Conservation (phyloP, 2,329 filamentous ascomycete genomes). For the Penicillium sp. region DNA sequence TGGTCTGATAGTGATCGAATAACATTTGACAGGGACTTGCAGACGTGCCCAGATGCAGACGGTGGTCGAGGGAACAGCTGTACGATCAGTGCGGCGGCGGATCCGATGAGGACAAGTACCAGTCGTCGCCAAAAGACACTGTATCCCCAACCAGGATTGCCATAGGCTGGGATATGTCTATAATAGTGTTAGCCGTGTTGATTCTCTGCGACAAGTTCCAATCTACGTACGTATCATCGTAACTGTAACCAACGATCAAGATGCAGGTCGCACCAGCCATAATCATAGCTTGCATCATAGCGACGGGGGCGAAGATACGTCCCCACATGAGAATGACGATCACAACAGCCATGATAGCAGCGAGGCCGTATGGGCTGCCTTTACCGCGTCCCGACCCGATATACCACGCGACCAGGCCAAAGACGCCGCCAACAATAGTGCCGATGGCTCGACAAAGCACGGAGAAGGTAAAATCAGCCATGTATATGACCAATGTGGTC, state of each 20-base stretch:
- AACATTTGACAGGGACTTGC: constrained; percentile 45
- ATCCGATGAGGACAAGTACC: constrained; percentile 45
- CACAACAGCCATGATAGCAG: constrained; percentile 39
- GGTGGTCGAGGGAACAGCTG: constrained; percentile 49
- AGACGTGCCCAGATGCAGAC: constrained; percentile 46
- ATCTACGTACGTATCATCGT: constrained; percentile 36
- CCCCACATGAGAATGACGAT: constrained; percentile 35
- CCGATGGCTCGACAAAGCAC: constrained; percentile 43
- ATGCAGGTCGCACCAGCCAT: constrained; percentile 46
- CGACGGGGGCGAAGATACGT: constrained; percentile 33
- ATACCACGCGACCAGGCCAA: constrained; percentile 52
- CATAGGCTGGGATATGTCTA: constrained; percentile 44
- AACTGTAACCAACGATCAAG: constrained; percentile 49
- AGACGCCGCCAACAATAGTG: constrained; percentile 47
- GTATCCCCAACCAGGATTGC: constrained; percentile 48
- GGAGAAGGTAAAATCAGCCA: constrained; percentile 51
- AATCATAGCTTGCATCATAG: constrained; percentile 33
- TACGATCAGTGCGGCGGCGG: constrained; percentile 44
- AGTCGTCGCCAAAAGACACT: constrained; percentile 49
- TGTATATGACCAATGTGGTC: constrained; percentile 48
- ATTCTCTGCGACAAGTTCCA: too few relatives aligned
- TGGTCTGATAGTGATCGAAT: constrained; percentile 47
- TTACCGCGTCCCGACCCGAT: constrained; percentile 48
- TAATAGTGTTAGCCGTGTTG: constrained; percentile 1
- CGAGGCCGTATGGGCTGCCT: constrained; percentile 52